These are phyloP conservation scores for Trichosporon sp. DNA, from an alignment of 1,284 basidiomycete species.

Conservation along the genomic window DNA sequence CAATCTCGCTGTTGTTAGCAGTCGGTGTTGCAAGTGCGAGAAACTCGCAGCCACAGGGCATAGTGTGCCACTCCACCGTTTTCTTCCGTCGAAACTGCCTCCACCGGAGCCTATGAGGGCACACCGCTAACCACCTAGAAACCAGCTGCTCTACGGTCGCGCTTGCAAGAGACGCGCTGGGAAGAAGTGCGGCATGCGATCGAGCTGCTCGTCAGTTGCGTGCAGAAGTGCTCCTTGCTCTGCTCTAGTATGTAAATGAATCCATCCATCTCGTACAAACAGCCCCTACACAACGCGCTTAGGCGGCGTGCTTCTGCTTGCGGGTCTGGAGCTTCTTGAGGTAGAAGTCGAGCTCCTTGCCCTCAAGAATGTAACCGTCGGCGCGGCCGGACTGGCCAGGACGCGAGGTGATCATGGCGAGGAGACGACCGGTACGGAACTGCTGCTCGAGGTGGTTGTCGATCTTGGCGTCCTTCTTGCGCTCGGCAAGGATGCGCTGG, in stretches of 20 bases:
- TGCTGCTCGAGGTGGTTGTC: constrained; percentile 76
- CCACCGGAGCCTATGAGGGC: not conserved
- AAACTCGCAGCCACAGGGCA: not conserved
- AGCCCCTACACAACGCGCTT: constrained; percentile 34
- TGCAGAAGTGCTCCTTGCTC: not conserved
- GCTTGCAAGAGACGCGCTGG: too few relatives aligned
- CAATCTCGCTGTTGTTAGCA: too few relatives aligned
- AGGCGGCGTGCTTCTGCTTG: constrained; percentile 82
- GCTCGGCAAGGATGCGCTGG: constrained; percentile 79
- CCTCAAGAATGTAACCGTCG: constrained; percentile 94
- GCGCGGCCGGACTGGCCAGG: constrained; percentile 91
- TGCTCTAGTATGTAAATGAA: constrained; percentile 28
- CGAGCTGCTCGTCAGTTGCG: not conserved
- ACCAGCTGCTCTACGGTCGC: too few relatives aligned
- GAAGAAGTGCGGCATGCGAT: too few relatives aligned
- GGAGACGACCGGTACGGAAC: constrained; percentile 61
- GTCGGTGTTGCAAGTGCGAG: too few relatives aligned
- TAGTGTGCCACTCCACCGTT: not conserved
- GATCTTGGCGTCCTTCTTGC: constrained; percentile 90
- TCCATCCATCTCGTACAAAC: constrained; percentile 42
- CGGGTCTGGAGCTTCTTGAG: constrained; percentile 85
- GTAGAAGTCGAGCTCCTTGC: constrained; percentile 97
- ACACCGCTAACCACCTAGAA: not conserved
- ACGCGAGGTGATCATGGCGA: constrained; percentile 82
- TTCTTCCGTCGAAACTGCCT: constrained; percentile 2